phyloP scores from a whole-genome alignment of 2,329 filamentous ascomycete genomes.

The Phialophora tarda region DNA sequence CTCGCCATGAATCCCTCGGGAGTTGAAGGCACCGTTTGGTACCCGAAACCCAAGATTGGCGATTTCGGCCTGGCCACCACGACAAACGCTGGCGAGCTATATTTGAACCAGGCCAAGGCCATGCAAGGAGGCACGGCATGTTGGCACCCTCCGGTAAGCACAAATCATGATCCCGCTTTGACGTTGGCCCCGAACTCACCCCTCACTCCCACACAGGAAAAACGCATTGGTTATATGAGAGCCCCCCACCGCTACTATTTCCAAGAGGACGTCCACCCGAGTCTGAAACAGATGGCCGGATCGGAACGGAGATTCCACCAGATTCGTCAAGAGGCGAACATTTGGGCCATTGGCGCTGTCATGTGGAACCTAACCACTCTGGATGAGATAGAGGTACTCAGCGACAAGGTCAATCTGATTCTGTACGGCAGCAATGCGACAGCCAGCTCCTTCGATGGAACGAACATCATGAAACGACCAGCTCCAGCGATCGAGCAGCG shows the following conservation, averaged over 20 bases:
- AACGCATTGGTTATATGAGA: conserved; percentile 6
- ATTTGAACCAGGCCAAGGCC: conserved; percentile 4
- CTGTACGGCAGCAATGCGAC: conserved; percentile 6
- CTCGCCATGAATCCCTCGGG: conserved; percentile 12
- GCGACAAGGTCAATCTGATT: conserved; percentile 18
- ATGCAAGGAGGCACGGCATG: conserved; percentile 5
- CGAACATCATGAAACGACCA: conserved; percentile 13
- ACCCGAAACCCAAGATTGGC: conserved; percentile 31
- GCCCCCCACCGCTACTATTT: conserved; percentile 8
- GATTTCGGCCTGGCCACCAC: conserved; percentile 33
- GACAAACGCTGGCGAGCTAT: conserved; percentile 15
- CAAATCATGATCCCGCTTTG: neutral
- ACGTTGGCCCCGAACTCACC: neutral
- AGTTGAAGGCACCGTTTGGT: conserved; percentile 10
- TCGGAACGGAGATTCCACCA: conserved; percentile 7
- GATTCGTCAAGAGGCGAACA: conserved; percentile 23
- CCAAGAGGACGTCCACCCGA: neutral
- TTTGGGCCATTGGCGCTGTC: conserved; percentile 30
- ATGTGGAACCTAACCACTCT: conserved; percentile 28
- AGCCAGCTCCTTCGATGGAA: conserved; percentile 3
- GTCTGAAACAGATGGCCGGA: conserved; percentile 6
- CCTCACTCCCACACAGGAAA: neutral
- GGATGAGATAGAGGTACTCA: conserved; percentile 23
- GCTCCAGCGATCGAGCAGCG: conserved; percentile 1
- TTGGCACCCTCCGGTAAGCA: conserved; percentile 15